Evolutionary conservation across 371 early-diverging fungal species (phyloP).

Genomic region (Haplosporangium sp.): DNA sequence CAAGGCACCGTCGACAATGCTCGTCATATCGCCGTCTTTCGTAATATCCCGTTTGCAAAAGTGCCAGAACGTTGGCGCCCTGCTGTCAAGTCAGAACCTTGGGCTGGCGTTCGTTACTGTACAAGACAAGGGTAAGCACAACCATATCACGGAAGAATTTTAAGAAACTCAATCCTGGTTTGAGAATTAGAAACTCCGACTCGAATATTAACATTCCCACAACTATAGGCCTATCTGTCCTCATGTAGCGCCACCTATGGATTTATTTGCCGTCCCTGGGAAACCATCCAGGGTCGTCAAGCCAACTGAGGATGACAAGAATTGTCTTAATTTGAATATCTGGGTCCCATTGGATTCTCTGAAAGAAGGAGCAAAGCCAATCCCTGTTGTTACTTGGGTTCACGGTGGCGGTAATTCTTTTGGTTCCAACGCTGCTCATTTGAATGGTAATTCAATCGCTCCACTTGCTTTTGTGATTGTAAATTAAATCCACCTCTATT

Average conservation of each 20-base stretch:
- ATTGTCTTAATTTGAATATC: slow-evolving; percentile 50
- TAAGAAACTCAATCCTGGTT: too few relatives aligned
- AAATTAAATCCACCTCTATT: slow-evolving; percentile 5
- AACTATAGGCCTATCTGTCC: too few relatives aligned
- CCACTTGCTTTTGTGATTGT: too few relatives aligned
- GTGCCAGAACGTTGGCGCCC: slow-evolving; percentile 31
- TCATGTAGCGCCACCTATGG: too few relatives aligned
- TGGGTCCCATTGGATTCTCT: slow-evolving; percentile 33
- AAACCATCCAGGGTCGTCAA: too few relatives aligned
- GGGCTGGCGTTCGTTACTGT: slow-evolving; percentile 34
- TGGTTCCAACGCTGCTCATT: slow-evolving; percentile 20
- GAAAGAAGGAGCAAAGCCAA: background rate
- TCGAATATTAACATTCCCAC: too few relatives aligned
- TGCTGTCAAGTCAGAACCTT: slow-evolving; percentile 14
- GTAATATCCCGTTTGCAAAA: slow-evolving; percentile 34
- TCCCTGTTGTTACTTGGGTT: slow-evolving; percentile 44
- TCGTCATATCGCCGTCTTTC: slow-evolving; percentile 23
- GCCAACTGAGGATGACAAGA: slow-evolving; percentile 6
- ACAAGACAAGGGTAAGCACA: slow-evolving; percentile 17
- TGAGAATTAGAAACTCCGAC: too few relatives aligned
- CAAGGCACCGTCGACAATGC: slow-evolving; percentile 17
- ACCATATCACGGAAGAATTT: too few relatives aligned
- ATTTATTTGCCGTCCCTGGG: too few relatives aligned
- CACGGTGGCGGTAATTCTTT: slow-evolving; percentile 34
- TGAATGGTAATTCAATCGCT: slow-evolving; percentile 1